These are phyloP conservation scores for Leccinum ochraceum DNA, from an alignment of 768 basidiomycete genomes.

Conservation along the genomic window DNA sequence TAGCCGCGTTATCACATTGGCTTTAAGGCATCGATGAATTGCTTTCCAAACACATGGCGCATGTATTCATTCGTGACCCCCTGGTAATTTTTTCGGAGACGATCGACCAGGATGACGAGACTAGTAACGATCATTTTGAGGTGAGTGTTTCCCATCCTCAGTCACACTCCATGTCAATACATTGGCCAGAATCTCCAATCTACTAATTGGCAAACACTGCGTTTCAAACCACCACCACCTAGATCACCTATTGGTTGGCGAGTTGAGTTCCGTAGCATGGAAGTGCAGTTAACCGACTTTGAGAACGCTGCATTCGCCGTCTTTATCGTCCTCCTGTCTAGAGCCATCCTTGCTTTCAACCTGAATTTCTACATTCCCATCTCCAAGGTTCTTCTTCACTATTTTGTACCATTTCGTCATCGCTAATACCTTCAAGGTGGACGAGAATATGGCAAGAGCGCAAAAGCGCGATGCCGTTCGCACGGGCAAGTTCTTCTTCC, in stretches of 20 bases:
- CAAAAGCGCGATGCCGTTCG: conserved; percentile 79
- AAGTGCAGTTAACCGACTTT: conserved; percentile 98
- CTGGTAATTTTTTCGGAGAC: conserved; percentile 94
- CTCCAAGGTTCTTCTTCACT: conserved; percentile 65
- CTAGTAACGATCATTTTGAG: conserved; percentile 95
- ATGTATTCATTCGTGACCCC: conserved; percentile 97
- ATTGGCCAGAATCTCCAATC: conserved; percentile 88
- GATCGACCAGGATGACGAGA: conserved; percentile 85
- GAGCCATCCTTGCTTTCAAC: conserved; percentile 89
- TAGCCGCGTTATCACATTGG: neutral
- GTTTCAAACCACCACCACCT: conserved; percentile 97
- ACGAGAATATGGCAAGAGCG: conserved; percentile 93
- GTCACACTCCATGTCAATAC: neutral
- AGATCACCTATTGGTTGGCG: conserved; percentile 95
- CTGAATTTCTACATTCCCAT: conserved; percentile 97
- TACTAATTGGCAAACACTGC: conserved; percentile 98
- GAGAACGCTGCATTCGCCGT: conserved; percentile 98
- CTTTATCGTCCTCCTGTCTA: conserved; percentile 91
- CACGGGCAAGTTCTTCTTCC: conserved; percentile 84
- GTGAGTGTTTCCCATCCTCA: conserved; percentile 39
- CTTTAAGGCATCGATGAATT: conserved; percentile 77
- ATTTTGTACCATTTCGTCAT: neutral
- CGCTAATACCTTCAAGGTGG: conserved; percentile 59
- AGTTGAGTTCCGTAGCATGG: conserved; percentile 98
- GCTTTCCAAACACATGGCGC: conserved; percentile 89